Evolutionary conservation across 1,284 basidiomycete species (phyloP), one percentile per base, ranked within the genome.

Genomic region (Moesziomyces parantarcticus): DNA sequence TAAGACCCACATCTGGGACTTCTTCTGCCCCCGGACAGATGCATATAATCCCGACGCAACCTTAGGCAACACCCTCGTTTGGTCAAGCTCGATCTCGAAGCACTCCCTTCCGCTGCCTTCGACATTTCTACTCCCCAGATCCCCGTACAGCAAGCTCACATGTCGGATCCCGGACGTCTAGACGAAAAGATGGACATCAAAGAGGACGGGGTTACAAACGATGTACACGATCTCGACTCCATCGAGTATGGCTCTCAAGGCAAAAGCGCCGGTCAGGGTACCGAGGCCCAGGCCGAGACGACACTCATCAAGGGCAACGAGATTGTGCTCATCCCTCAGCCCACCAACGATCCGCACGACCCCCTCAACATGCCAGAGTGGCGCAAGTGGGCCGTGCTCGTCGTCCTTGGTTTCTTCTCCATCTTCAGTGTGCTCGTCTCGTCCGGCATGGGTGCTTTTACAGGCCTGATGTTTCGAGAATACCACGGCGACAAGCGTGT

Each of bases 161-260:
- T 44, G 43, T 44, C 43, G 21, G 23, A 10, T 32, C 45, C 22
- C 45, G 20, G 26, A 16, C 13, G 45, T 20, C n/a, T 10, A 5
- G 36, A 50, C 34, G 48, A 50, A n/a, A 50, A 50, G 48, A 50
- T 50, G 48, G 48, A 50, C 34, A 34, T 47, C 26, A 50, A 50
- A 18, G 34, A 32, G 8, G 48, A 40, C 23, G 18, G 22, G 10
- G 36, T 50, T 8, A 23, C 36, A 18, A 50, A 50, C 21, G 48
- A 36, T 20, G 34, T 40, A 4, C 18, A 18, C 13, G 48, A 50
- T 6, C n/a, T 50, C 1, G 34, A 40, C 14, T 50, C 48, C 20
- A 25, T 50, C 5, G 48, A 50, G 13, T 47, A 47, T 21, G 46
- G 46, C 46, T 22, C 48, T 20, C 48, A 50, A 18, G 11, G 7